Conservation (phyloP, 1,284 basidiomycete species). For the Cryptococcus neoformans region DNA sequence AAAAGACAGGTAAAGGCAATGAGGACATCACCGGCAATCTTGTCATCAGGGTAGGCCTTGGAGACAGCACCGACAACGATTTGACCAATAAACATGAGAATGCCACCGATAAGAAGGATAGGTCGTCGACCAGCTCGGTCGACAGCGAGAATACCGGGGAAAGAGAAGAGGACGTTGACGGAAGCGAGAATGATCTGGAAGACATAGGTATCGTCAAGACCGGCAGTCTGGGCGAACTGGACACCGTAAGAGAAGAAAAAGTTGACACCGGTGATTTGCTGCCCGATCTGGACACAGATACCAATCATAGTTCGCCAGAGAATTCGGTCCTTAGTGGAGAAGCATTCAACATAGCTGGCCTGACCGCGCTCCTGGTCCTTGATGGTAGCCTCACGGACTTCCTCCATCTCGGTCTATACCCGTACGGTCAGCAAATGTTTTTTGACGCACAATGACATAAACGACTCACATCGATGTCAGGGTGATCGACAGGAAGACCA, state of each 20-base stretch:
- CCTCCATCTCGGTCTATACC: conserved; percentile 41
- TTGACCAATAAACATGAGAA: conserved; percentile 51
- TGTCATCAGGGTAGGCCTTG: conserved; percentile 30
- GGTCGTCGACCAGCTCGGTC: conserved; percentile 52
- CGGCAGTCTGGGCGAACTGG: conserved; percentile 47
- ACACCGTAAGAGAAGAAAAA: conserved; percentile 46
- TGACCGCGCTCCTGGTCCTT: conserved; percentile 42
- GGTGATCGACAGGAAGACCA: conserved; percentile 41
- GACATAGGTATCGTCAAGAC: conserved; percentile 47
- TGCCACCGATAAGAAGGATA: conserved; percentile 51
- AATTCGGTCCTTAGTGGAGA: conserved; percentile 49
- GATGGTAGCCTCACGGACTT: conserved; percentile 39
- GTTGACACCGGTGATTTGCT: conserved; percentile 51
- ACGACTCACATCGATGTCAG: conserved; percentile 33
- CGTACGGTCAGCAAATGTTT: not conserved
- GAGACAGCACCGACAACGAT: conserved; percentile 51
- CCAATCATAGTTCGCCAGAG: conserved; percentile 48
- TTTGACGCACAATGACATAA: not conserved
- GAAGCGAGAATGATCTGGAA: conserved; percentile 52
- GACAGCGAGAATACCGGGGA: conserved; percentile 47
- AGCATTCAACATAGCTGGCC: conserved; percentile 46
- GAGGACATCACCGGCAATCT: conserved; percentile 49
- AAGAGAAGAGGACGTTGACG: conserved; percentile 48
- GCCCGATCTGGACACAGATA: conserved; percentile 46
- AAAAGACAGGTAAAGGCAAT: conserved; percentile 54